These are phyloP conservation scores for Tubosaeta sp. DNA, from an alignment of 768 basidiomycete genomes.

Conservation along the genomic window DNA sequence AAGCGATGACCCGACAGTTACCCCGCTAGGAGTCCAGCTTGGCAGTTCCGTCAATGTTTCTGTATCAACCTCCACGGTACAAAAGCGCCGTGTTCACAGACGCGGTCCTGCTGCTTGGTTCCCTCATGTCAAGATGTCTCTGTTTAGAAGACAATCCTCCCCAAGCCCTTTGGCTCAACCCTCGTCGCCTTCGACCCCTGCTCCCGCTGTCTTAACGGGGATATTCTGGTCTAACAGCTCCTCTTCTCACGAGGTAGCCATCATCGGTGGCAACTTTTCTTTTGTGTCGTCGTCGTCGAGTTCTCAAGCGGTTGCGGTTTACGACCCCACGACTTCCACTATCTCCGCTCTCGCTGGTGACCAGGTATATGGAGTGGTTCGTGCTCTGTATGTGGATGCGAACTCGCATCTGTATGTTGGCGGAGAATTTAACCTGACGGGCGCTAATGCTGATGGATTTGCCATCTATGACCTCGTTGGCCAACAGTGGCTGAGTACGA, in stretches of 20 bases:
- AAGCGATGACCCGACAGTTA: constrained; percentile 47
- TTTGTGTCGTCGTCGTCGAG: constrained; percentile 40
- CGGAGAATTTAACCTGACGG: constrained; percentile 70
- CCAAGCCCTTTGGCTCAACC: constrained; percentile 51
- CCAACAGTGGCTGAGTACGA: constrained; percentile 57
- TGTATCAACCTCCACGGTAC: constrained; percentile 28
- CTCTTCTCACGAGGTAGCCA: constrained; percentile 57
- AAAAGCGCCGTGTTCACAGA: constrained; percentile 38
- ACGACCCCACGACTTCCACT: constrained; percentile 50
- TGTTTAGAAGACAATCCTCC: constrained; percentile 51
- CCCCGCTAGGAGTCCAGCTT: constrained; percentile 59
- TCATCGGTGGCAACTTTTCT: constrained; percentile 91
- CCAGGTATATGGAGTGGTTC: constrained; percentile 72
- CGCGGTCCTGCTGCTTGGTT: constrained; percentile 45
- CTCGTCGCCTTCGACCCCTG: constrained; percentile 47
- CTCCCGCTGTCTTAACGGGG: constrained; percentile 82
- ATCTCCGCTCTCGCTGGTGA: constrained; percentile 55
- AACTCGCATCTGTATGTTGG: constrained; percentile 74
- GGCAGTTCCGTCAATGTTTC: constrained; percentile 34
- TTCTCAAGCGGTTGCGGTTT: constrained; percentile 63
- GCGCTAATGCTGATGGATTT: constrained; percentile 60
- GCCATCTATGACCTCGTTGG: constrained; percentile 73
- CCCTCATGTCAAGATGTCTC: constrained; percentile 39
- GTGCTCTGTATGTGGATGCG: constrained; percentile 61
- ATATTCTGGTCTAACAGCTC: constrained; percentile 86